Base-by-base conservation (phyloP, 768 basidiomycete genomes). In the Exsudoporus frostii region DNA sequence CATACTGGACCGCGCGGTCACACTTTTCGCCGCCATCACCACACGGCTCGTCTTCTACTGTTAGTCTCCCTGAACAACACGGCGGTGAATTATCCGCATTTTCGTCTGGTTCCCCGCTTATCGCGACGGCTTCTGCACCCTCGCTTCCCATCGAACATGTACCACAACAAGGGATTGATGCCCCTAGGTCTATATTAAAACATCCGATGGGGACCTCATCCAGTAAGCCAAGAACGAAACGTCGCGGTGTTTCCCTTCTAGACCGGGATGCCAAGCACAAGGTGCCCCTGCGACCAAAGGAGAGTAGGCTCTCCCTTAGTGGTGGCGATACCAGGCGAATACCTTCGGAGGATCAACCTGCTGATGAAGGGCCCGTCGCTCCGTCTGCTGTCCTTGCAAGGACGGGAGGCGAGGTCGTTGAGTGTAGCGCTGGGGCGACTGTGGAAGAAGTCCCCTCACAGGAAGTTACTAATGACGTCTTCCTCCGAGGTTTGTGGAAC, bases 381-480 rank as follows among this genome's bases (percentile, higher is more conserved):
- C 88, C 90, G 0, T 59, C 65, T 8, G 80, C 82, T 52, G 92
- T 95, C 5, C 76, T 96, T 25, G 74, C 79, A 29, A 75, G 92
- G 45, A 76, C 77, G 1, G 79, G 80, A 10, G 72, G 72, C 19
- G 79, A 80, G 4, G 74, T 86, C 1, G 77, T 78, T 6, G 79
- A 73, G 13, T 87, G 84, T 1, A 91, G 86, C 61, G 83, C 86
- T 14, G 84, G 81, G 39, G 84, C 85, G 1, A 78, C 76, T 15
- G 66, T 50, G 11, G 59, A 69, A 32, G 68, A 63, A 19, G 52
- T 56, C 3, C 51, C 60, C 19, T 33, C 52, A 24, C 53, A 60
- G 24, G 56, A 58, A 36, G 49, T 68, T 22, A 73, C 71, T 69
- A 83, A 78, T 15, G 81, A 86, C 33, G 74, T 86, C 10, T 68